Evolutionary conservation across 1,139 yeast genomes (phyloP), one percentile per base, ranked within the genome.

Genomic region (Saccharomyces pastorianus): DNA sequence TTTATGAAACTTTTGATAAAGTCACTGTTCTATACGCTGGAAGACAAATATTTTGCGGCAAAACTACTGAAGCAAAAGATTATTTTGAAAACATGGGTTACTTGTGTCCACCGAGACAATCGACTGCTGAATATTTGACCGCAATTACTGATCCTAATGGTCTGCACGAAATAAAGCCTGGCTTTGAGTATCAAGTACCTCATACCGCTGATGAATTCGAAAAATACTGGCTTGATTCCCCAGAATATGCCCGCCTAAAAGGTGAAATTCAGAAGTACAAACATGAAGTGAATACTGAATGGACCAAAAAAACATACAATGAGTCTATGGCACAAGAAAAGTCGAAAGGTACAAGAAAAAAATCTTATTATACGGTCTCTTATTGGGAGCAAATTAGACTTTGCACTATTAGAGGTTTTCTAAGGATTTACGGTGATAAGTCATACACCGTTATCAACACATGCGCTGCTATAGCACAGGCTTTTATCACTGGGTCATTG

Each of bases 131-230:
- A 62, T 80, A 71, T 63, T 69, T 80, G 67, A 83, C 84, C 46
- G 83, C 84, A 1, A 66, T 82, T 54, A 82, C 86, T 20, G 81
- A 80, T 64, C 64, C 67, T 13, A 53, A 64, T 38, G 70, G 70
- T 28, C 56, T 56, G 14, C 70, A 66, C 49, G 52, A 58, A 31
- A 69, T 76, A 13, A 71, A 70, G 58, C 66, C 71, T 4, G 86
- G 86, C 1, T 78, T 58, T 60, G 93, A 86, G 65, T 61, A 73
- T 54, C 74, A 71, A 55, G 90, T 84, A 28, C 96, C 96, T 31
- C 73, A 78, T 57, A 82, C 88, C 4, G 79, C 91, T 1, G 76
- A 73, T 49, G 95, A 88, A 63, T 87, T 87, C 64, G 85, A 82
- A 59, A 70, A 70, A 3, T 76, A 76, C 64, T 88, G 95, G 95